Conservation (phyloP, 257 asterid genomes). For the Lithospermum erythrorhizon region DNA sequence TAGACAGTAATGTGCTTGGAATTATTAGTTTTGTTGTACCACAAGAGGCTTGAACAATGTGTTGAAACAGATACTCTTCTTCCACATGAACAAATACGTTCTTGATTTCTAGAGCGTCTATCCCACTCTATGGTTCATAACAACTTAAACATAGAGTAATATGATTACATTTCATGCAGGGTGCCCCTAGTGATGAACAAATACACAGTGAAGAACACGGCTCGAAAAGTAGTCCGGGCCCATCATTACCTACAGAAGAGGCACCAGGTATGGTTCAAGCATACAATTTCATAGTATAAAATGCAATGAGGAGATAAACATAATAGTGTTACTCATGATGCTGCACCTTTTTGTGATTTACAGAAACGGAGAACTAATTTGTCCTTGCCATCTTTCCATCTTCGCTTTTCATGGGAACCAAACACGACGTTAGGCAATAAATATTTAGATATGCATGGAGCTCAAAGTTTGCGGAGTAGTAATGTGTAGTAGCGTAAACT, state of each 20-base stretch:
- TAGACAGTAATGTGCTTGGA: neutral
- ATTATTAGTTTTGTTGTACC: neutral
- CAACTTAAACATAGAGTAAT: neutral
- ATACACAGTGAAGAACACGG: neutral
- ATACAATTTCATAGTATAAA: neutral
- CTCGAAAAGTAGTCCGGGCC: neutral
- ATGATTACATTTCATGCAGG: neutral
- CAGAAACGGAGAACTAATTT: neutral
- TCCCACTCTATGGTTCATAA: neutral
- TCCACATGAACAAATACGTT: neutral
- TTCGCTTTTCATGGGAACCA: no score
- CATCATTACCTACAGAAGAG: neutral
- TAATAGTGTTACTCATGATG: neutral
- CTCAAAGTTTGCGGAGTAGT: no score
- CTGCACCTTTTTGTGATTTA: neutral
- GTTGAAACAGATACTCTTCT: neutral
- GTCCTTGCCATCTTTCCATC: neutral
- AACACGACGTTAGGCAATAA: no score
- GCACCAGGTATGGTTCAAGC: conserved; percentile 2
- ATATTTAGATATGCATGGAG: no score
- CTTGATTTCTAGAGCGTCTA: neutral
- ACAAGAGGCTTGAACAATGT: neutral
- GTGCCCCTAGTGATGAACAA: neutral
- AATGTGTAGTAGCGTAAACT: no score
- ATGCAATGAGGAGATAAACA: neutral